These are phyloP conservation scores for Boletus rufocinnamomeus DNA, from an alignment of 768 basidiomycete genomes.

Conservation along the genomic window DNA sequence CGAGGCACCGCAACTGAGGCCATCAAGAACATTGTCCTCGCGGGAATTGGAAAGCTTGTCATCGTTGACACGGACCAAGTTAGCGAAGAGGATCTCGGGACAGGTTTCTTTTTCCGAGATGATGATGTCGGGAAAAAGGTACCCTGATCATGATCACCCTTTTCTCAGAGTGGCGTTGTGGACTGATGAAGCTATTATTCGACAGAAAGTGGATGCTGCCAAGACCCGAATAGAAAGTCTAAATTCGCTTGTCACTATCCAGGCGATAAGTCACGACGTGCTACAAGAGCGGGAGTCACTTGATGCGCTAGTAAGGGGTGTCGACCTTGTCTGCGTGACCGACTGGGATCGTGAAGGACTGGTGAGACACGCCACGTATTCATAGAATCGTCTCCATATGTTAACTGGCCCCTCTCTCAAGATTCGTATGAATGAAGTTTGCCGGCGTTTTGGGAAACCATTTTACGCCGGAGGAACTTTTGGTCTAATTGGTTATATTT, in stretches of 20 bases:
- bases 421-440: constrained; percentile 79
- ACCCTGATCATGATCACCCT: constrained; percentile 8
- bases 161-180: constrained; percentile 38
- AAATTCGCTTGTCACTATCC: constrained; percentile 88
- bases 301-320: constrained; percentile 56
- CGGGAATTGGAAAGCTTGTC: constrained; percentile 89
- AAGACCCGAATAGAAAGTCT: constrained; percentile 83
- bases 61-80: constrained; percentile 81
- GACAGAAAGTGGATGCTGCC: constrained; percentile 83
- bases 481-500: constrained; percentile 90
- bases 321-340: constrained; percentile 88
- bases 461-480: constrained; percentile 94
- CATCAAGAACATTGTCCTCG: constrained; percentile 96
- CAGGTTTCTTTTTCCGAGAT: constrained; percentile 92
- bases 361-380: constrained; percentile 48
- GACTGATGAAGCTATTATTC: constrained; percentile 22
- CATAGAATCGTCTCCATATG: not conserved
- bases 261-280: constrained; percentile 57
- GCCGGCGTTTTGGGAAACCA: constrained; percentile 69
- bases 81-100: constrained; percentile 81
- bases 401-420: constrained; percentile 35
- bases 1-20: too few relatives aligned
- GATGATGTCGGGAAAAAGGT: constrained; percentile 92
- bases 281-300: constrained; percentile 54
- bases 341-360: constrained; percentile 71